A percentile compares a stretch with the other conserved stretches of the same genome.
phyloP scores from a whole-genome alignment of 192 early-diverging fungal genomes.

The Irineochytrium annulatum region DNA sequence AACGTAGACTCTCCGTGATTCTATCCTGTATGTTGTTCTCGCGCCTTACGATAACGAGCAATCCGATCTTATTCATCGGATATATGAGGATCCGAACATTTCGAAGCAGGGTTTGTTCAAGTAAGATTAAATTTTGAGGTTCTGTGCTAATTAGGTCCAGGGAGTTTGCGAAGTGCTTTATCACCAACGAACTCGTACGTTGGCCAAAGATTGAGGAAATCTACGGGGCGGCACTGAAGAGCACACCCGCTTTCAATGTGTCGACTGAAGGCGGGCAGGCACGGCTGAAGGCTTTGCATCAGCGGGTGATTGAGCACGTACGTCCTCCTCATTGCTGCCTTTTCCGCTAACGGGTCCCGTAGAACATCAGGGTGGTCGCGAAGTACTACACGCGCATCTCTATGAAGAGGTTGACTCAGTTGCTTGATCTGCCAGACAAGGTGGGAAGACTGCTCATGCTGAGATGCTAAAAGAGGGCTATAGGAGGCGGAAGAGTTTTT shows the following conservation, averaged over 20 bases:
- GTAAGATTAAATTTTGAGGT: slow-evolving; percentile 43
- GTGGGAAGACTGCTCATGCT: too few relatives aligned
- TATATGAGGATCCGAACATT: slow-evolving; percentile 77
- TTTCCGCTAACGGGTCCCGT: neutral
- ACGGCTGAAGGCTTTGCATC: slow-evolving; percentile 79
- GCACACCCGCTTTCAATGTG: slow-evolving; percentile 69
- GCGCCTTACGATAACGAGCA: slow-evolving; percentile 96
- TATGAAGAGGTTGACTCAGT: slow-evolving; percentile 77
- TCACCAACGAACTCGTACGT: slow-evolving; percentile 87
- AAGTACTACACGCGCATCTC: slow-evolving; percentile 92
- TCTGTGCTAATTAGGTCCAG: slow-evolving; percentile 30
- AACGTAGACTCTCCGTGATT: slow-evolving; percentile 65
- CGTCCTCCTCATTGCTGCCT: slow-evolving; percentile 6
- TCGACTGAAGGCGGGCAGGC: slow-evolving; percentile 72
- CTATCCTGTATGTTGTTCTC: slow-evolving; percentile 82
- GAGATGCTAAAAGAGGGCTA: slow-evolving; percentile 9
- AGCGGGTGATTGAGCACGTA: slow-evolving; percentile 95
- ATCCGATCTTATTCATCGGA: slow-evolving; percentile 84
- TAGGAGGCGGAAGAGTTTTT: slow-evolving; percentile 88
- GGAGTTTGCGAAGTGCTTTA: slow-evolving; percentile 83
- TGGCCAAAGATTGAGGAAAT: slow-evolving; percentile 92
- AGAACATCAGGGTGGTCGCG: slow-evolving; percentile 94
- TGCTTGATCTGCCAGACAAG: slow-evolving; percentile 77
- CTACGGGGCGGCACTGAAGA: slow-evolving; percentile 73
- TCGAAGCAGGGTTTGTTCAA: slow-evolving; percentile 67